These are phyloP conservation scores for Pleurotus ostreatus DNA, from an alignment of 768 basidiomycete species.

Conservation along the genomic window DNA sequence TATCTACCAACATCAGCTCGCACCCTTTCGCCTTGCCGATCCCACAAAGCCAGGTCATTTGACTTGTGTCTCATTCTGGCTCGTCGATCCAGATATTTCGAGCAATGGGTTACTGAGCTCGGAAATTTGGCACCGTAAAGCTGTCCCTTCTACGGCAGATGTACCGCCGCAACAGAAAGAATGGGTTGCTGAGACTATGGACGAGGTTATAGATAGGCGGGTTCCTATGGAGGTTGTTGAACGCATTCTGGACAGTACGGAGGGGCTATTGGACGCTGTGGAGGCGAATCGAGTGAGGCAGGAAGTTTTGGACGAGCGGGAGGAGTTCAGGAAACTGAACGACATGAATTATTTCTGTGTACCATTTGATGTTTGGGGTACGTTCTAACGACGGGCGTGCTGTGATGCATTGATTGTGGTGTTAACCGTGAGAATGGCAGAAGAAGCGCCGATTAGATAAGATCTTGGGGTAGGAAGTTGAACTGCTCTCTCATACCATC, in stretches of 20 bases:
- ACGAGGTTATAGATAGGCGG: slow-evolving; percentile 27
- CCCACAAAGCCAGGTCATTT: slow-evolving; percentile 36
- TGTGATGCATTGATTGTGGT: too few species aligned
- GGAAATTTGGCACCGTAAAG: slow-evolving; percentile 10
- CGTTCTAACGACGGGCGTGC: background rate
- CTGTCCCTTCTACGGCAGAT: slow-evolving; percentile 35
- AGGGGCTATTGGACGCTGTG: slow-evolving; percentile 32
- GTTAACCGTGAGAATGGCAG: too few species aligned
- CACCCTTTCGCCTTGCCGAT: slow-evolving; percentile 37
- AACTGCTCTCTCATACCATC: too few species aligned
- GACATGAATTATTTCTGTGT: slow-evolving; percentile 46
- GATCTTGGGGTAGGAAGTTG: too few species aligned
- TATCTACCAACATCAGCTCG: slow-evolving; percentile 46
- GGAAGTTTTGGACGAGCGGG: slow-evolving; percentile 27
- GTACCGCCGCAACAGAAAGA: slow-evolving; percentile 48
- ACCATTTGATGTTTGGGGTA: slow-evolving; percentile 43
- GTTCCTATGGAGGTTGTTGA: slow-evolving; percentile 44
- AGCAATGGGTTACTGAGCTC: background rate
- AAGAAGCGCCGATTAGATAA: too few species aligned
- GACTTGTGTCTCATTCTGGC: slow-evolving; percentile 39
- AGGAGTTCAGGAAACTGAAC: slow-evolving; percentile 33
- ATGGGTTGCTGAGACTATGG: slow-evolving; percentile 38
- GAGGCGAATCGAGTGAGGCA: slow-evolving; percentile 32
- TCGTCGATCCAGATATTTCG: slow-evolving; percentile 43
- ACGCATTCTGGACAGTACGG: slow-evolving; percentile 30